Base-by-base conservation (phyloP, 2,329 filamentous ascomycete species). In the Seiridium cupressi region DNA sequence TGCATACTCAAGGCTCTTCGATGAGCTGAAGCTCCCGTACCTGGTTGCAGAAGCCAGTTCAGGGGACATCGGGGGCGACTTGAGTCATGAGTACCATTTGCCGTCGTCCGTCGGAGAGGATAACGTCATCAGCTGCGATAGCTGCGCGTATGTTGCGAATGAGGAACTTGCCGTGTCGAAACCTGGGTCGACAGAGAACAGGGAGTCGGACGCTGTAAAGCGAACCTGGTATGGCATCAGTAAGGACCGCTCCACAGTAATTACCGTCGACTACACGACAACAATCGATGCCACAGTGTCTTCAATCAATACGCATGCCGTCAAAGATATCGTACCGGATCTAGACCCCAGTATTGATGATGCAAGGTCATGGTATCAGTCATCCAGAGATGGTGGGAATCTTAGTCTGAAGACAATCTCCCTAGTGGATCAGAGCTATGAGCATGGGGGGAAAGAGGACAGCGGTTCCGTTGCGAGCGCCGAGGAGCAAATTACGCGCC, bases 51-150 rank as follows among this genome's bases (percentile, higher is more conserved):
- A 92, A 66, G 95, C 95, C 5, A 93, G 93, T 72, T 97, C 94
- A 1, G 95, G 95, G n/a, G 91, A 92, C 65, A 99, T 99, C 85
- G 95, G 95, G 38, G 95, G 95, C 10, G 89, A 89, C 65, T 77
- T 97, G 44, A 98, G 93, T 73, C 95, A 99, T 72, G 95, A 99
- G 70, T 99, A 96, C 71, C 95, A 97, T 71, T 89, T 97, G 55
- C 84, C 89, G 1, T 92, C 89, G 36, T 71, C 84, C 0, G 88
- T 90, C 55, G 95, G 95, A 6, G 95, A 98, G 72, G 95, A 99
- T 69, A 88, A 86, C 1, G 83, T 99, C 44, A 85, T 96, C 63
- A 88, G 81, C 63, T 99, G 95, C 73, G 77, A 77, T 31, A 77
- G 74, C 9, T 99, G 95, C 72, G 81, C 84, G 40, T 92, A 93